Conservation (phyloP, 306 rosid species). For the peach (Prunus persica) region Prunus_persica_NCBIv2 NC_034009.1:12130501-12131000, state of each 20-base stretch:
- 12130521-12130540: slow-evolving; percentile 96
- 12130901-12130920: background rate
- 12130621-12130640: background rate
- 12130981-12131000: slow-evolving; percentile 23
- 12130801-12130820: background rate
- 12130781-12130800: background rate
- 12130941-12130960: background rate
- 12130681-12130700: background rate
- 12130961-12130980: slow-evolving; percentile 5
- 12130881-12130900: background rate
- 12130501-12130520: slow-evolving; percentile 92
- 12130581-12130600: slow-evolving; percentile 58
- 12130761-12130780: background rate
- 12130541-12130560: slow-evolving; percentile 99
- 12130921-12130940: background rate
- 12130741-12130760: background rate
- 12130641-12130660: background rate
- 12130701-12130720: background rate
- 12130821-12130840: background rate
- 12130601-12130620: slow-evolving; percentile 1
- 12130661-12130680: background rate
- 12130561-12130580: slow-evolving; percentile 90
- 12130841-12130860: background rate
- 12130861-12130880: background rate
- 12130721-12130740: background rate